Evolutionary conservation across 2,329 filamentous ascomycete species (phyloP), one percentile per base, ranked within the genome.

Genomic region (Harringtonia aguacate): DNA sequence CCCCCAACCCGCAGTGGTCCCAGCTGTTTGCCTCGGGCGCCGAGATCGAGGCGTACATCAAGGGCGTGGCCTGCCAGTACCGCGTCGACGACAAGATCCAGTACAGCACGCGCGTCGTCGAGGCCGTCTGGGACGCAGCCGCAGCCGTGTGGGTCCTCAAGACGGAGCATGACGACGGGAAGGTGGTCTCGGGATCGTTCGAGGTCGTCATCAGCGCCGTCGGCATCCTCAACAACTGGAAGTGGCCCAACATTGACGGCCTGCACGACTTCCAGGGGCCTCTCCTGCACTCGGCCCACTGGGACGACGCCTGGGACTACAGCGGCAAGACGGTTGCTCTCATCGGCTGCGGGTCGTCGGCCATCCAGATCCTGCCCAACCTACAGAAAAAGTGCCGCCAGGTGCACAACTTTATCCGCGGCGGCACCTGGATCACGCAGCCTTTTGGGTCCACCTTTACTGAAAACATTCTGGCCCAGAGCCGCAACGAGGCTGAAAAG

Each of bases 1-100:
- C 70, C 44, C 72, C 69, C 4, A 80, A 79, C 53, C 68, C 68
- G 5, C 64, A 69, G 33, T 81, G 77, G 76, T 67, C 68, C 12
- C 67, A 70, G 44, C 74, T 79, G 55, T 79, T 73, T 52, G 64
- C 72, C 0, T 60, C 66, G 1, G 69, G 69, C 0, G 58, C 60
- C 0, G 76, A 80, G 53, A 79, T 81, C 35, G 62, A 67, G 33
- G 57, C 61, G 5, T 79, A 80, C 47, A 63, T 79, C 28, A 58
- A 64, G 37, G 51, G 53, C 4, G 57, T 72, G 22, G 68, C 64
- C 44, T 13, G 28, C 34, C 68, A 72, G 20, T 67, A 70, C 48
- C 52, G 59, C 24, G 65, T 73, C 56, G 53, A 53, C 41, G 60
- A 61, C 22, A 55, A 51, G 18, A 69, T 73, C 53, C 69, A 63